Evolutionary conservation across 306 rosid species (phyloP).

Genomic region (Oxytropis ochrocephala): DNA sequence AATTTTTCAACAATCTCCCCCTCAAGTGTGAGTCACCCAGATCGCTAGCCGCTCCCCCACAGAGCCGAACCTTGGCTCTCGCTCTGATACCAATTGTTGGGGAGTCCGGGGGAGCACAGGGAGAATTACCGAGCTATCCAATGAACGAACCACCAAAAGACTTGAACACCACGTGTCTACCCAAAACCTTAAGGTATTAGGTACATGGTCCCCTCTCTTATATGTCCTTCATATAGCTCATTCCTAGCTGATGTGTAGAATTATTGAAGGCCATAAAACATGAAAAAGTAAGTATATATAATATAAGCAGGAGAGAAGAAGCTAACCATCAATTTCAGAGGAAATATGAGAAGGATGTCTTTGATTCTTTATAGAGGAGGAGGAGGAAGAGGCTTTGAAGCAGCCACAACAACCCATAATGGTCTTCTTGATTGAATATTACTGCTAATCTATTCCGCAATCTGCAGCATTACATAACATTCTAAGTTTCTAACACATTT

Average conservation of each 20-base stretch:
- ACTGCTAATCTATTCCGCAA: background rate
- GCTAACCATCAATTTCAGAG: constrained; percentile 50
- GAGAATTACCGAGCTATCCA: too few species aligned
- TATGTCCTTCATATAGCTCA: too few species aligned
- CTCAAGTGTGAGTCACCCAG: too few species aligned
- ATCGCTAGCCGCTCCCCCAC: too few species aligned
- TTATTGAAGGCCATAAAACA: constrained; percentile 5
- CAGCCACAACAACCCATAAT: constrained; percentile 75
- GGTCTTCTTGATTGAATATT: background rate
- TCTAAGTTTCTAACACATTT: background rate
- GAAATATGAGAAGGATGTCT: constrained; percentile 24
- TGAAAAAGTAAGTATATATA: background rate
- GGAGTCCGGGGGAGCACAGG: too few species aligned
- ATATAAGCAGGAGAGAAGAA: background rate
- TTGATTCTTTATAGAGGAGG: constrained; percentile 3
- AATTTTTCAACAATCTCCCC: too few species aligned
- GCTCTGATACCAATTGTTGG: too few species aligned
- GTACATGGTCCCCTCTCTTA: too few species aligned
- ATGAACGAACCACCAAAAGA: too few species aligned
- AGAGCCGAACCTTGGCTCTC: too few species aligned
- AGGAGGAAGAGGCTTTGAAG: constrained; percentile 39
- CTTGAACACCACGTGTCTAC: too few species aligned
- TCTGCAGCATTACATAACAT: constrained; percentile 24
- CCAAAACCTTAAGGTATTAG: too few species aligned
- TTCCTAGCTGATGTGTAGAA: background rate